Conservation (phyloP, 495 filamentous ascomycete genomes). For the Daldinia childiae region DNA sequence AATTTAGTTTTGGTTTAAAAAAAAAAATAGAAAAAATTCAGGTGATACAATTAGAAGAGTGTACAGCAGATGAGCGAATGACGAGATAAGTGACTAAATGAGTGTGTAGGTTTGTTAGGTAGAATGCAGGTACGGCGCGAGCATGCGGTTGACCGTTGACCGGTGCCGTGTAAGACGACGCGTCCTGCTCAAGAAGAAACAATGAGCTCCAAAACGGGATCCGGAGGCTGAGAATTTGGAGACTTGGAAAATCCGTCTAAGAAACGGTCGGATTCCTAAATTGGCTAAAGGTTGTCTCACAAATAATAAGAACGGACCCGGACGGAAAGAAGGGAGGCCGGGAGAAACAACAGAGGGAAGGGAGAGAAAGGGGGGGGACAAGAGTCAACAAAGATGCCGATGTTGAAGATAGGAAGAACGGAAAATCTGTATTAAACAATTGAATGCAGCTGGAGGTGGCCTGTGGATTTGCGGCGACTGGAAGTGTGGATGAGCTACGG, state of each 20-base stretch:
- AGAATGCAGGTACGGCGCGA: constrained; percentile 30
- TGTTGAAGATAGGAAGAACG: constrained; percentile 35
- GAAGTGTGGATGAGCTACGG: constrained; percentile 26
- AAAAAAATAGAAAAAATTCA: constrained; percentile 16
- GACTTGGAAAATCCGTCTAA: constrained; percentile 16
- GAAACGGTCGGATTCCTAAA: constrained; percentile 32
- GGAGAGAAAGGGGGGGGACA: constrained; percentile 20
- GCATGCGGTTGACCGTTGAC: constrained; percentile 29
- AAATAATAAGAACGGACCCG: constrained; percentile 36
- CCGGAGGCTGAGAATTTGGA: constrained; percentile 41
- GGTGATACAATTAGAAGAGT: constrained; percentile 12
- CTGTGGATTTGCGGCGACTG: not conserved
- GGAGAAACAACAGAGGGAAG: constrained; percentile 22
- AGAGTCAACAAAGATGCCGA: constrained; percentile 38
- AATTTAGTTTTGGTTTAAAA: constrained; percentile 10
- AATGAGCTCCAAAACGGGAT: constrained; percentile 29
- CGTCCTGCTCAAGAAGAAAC: constrained; percentile 40
- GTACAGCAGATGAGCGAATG: constrained; percentile 32
- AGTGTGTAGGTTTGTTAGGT: constrained; percentile 29
- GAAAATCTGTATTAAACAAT: constrained; percentile 41
- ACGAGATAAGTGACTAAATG: constrained; percentile 37
- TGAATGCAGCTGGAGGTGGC: no score
- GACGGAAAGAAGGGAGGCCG: constrained; percentile 34
- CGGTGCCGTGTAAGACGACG: constrained; percentile 29
- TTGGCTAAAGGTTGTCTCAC: constrained; percentile 38